These are phyloP conservation scores for Ampelocalamus luodianensis DNA, from an alignment of 176 grass and related monocot species.

Conservation along the genomic window DNA sequence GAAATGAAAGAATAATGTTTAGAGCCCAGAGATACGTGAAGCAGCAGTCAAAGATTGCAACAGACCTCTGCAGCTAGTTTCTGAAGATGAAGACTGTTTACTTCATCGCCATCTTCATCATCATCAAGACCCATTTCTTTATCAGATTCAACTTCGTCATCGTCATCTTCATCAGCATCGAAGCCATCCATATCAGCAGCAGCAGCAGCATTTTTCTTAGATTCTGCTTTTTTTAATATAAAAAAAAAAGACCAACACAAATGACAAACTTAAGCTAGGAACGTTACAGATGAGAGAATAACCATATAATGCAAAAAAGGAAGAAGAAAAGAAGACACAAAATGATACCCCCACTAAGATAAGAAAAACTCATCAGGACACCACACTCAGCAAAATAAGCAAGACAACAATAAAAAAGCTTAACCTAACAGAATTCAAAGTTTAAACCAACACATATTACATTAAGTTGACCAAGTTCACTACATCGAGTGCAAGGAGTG, in stretches of 20 bases:
- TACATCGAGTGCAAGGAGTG: neutral
- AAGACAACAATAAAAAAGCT: neutral
- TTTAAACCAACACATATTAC: neutral
- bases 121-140: slow-evolving; percentile 80
- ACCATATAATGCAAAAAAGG: neutral
- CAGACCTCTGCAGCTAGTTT: slow-evolving; percentile 83
- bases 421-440: neutral
- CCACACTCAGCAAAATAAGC: neutral
- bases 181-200: slow-evolving; percentile 83
- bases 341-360: neutral
- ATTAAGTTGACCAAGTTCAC: neutral
- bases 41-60: slow-evolving; percentile 20
- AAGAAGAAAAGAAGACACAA: neutral
- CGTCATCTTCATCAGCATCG: slow-evolving; percentile 72
- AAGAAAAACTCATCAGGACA: neutral
- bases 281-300: neutral
- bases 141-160: slow-evolving; percentile 71
- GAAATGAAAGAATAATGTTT: neutral
- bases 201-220: slow-evolving; percentile 56
- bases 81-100: slow-evolving; percentile 65
- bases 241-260: neutral
- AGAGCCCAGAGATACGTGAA: neutral
- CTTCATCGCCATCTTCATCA: slow-evolving; percentile 81
- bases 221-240: slow-evolving; percentile 49
- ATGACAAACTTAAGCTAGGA: neutral